Conservation (phyloP, 306 rosid genomes). For the Acacia confusa region DNA sequence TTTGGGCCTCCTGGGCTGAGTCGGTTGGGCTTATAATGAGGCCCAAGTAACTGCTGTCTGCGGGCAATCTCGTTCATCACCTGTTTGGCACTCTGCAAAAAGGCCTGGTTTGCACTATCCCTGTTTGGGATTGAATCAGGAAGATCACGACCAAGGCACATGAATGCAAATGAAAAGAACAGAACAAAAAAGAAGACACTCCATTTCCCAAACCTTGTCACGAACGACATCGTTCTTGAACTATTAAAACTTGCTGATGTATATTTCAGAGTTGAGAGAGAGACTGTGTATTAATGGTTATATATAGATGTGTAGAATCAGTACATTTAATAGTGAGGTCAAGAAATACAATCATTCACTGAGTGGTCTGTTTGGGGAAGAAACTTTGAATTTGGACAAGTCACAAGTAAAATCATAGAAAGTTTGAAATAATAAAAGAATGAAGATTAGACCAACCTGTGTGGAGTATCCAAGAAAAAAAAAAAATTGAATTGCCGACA, state of each 20-base stretch:
- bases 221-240: neutral
- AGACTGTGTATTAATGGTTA: neutral
- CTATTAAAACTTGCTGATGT: neutral
- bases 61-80: constrained; percentile 41
- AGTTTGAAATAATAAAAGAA: neutral
- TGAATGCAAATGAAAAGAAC: constrained; percentile 34
- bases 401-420: neutral
- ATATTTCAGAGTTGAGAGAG: neutral
- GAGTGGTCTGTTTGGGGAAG: neutral
- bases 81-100: constrained; percentile 31
- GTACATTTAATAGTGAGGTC: neutral
- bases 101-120: neutral
- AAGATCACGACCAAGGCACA: constrained; percentile 25
- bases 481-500: neutral
- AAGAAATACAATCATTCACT: neutral
- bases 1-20: constrained; percentile 56
- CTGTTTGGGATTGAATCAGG: neutral
- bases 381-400: neutral
- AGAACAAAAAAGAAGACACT: constrained; percentile 24
- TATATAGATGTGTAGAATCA: neutral
- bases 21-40: constrained; percentile 20
- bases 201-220: constrained; percentile 17
- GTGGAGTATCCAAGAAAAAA: neutral
- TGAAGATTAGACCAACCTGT: neutral
- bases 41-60: constrained; percentile 37